Evolutionary conservation across 129 eudicot species (phyloP).

Genomic region (Chrysanthemum seticuspe): DNA sequence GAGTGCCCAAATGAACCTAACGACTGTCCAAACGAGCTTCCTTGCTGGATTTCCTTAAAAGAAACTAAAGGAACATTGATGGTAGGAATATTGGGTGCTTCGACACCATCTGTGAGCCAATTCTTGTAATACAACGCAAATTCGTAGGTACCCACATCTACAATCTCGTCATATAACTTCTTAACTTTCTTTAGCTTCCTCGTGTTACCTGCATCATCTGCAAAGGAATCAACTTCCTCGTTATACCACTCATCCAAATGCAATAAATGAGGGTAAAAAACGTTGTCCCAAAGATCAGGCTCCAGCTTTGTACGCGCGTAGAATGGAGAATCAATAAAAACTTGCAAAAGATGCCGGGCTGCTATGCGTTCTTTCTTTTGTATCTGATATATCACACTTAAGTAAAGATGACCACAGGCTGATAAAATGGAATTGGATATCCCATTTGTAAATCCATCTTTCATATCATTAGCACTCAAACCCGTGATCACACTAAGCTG

Average conservation of each 20-base stretch:
- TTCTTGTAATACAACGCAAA: slow-evolving; percentile 11
- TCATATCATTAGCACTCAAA: not conserved
- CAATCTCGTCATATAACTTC: slow-evolving; percentile 5
- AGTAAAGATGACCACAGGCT: not conserved
- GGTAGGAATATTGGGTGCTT: not conserved
- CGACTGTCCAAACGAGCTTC: not conserved
- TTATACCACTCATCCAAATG: slow-evolving; percentile 4
- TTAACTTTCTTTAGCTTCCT: slow-evolving; percentile 2
- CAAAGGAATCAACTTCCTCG: not conserved
- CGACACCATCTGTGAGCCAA: slow-evolving; percentile 4
- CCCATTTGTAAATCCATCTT: slow-evolving; percentile 3
- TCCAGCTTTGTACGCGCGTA: not conserved
- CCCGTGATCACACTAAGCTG: slow-evolving; percentile 7
- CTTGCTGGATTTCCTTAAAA: not conserved
- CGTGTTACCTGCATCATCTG: not conserved
- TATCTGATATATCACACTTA: not conserved
- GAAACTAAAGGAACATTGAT: not conserved
- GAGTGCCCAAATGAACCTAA: not conserved
- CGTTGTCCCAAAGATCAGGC: not conserved
- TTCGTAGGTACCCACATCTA: slow-evolving; percentile 1
- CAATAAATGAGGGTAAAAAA: slow-evolving; percentile 9
- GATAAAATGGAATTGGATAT: slow-evolving; percentile 7
- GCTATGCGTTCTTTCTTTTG: slow-evolving; percentile 6
- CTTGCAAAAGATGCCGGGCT: slow-evolving; percentile 7
- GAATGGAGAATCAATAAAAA: slow-evolving; percentile 10